These are phyloP conservation scores for Metarhizium rileyi DNA, from an alignment of 2,329 filamentous ascomycete species.

Conservation along the genomic window DNA sequence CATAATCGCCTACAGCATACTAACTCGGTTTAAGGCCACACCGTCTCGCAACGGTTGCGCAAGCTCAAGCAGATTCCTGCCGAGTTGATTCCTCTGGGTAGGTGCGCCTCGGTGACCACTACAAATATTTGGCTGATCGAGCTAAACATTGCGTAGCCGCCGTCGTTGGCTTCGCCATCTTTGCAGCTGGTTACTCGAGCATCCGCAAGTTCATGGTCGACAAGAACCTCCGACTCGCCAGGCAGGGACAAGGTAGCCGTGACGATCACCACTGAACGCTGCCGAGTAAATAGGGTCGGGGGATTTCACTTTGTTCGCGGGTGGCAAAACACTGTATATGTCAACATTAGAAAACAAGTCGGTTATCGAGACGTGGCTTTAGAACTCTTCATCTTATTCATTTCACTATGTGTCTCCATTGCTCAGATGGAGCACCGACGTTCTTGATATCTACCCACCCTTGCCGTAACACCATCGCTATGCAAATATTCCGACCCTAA, in stretches of 20 bases:
- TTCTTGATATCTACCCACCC: slow-evolving; percentile 12
- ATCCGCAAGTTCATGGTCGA: slow-evolving; percentile 75
- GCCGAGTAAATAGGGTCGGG: background rate
- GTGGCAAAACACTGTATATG: slow-evolving; percentile 11
- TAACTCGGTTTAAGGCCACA: slow-evolving; percentile 59
- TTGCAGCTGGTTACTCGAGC: slow-evolving; percentile 74
- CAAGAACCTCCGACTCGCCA: slow-evolving; percentile 81
- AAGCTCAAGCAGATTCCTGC: slow-evolving; percentile 82
- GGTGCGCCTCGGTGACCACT: slow-evolving; percentile 9
- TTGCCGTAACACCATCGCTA: slow-evolving; percentile 36
- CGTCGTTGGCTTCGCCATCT: slow-evolving; percentile 77
- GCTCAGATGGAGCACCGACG: slow-evolving; percentile 4
- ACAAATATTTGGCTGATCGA: background rate
- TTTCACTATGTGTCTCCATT: slow-evolving; percentile 17
- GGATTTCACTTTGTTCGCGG: slow-evolving; percentile 7
- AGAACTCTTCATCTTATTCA: slow-evolving; percentile 6
- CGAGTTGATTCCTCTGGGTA: slow-evolving; percentile 92
- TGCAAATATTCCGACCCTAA: slow-evolving; percentile 20
- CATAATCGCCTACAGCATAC: background rate
- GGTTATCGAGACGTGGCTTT: slow-evolving; percentile 9
- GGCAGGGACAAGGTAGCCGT: slow-evolving; percentile 46
- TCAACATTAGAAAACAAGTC: slow-evolving; percentile 6
- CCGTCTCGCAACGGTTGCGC: slow-evolving; percentile 89
- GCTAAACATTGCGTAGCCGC: slow-evolving; percentile 44
- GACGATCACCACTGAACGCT: slow-evolving; percentile 23